Base-by-base conservation (phyloP, 1,139 yeast genomes). In the Pichia sp. region DNA sequence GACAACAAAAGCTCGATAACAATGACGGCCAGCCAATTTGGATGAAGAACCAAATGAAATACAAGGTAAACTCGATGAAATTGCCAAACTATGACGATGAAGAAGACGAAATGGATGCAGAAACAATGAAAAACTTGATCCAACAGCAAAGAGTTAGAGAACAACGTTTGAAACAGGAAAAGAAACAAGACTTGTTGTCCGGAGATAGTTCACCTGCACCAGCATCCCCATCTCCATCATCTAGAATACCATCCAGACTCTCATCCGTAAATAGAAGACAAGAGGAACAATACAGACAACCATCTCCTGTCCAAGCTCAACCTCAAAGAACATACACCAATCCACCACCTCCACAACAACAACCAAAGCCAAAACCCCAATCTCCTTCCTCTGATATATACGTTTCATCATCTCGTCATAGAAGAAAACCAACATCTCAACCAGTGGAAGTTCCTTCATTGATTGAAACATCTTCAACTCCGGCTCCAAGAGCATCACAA, bases 11-110 rank as follows among this genome's bases (percentile, higher is more conserved):
- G 45, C 52, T 58, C 45, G 58, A 57, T 31, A 58, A 56, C n/a
- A 63, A 63, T 42, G 73, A 73, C 46, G 76, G 77, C 15, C 67
- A 76, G 51, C 96, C 96, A 0, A 81, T 85, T 3, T 88, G 96
- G 96, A 84, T 88, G 93, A 74, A 72, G 50, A 75, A 78, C 53
- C 83, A 77, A 58, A 73, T 67, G 40, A 71, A 61, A 58, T 76
- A 79, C 60, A 77, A 74, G 50, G 60, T 61, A 1, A 75, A 73
- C 44, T 69, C 72, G 35, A 68, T 63, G 48, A 56, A 56, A 33
- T 63, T 67, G 12, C 76, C 75, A 2, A 72, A 62, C 18, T 14
- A 35, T 7, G 40, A 32, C 12, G 43, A 40, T 12, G 36, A 31
- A 19, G 35, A 38, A 7, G 55, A 53, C 22, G 81, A 76, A 49